Base-by-base conservation (phyloP, 257 asterid species). In the Nicotiana obtusifolia region DNA sequence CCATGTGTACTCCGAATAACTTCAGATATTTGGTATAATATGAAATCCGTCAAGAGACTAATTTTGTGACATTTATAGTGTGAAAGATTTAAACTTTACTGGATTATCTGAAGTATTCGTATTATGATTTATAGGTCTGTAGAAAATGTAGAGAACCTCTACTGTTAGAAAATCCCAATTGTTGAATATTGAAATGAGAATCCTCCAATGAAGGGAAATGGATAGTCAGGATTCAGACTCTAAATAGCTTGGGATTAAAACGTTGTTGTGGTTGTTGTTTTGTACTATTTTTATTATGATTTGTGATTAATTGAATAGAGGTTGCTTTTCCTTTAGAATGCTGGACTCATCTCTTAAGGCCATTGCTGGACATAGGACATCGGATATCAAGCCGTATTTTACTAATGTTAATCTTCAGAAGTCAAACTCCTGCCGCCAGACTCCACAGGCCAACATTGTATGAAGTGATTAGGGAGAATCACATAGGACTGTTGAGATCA, bases 11-110 rank as follows among this genome's bases (percentile, higher is more conserved):
- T 41, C 19, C 3, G 20, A 69, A 71, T 71, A 14, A 20, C 9
- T 71, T 44, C 15, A 73, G 61, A 73, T 73, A 59, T 47, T 73
- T 73, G 78, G 78, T 13, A 22, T 44, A 71, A 71, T 71, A 44
- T 69, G 56, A 20, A 69, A 69, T 4, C 26, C 20, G 33, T 69
- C 10, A 71, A 19, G 78, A 71, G 57, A 71, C 17, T 24, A 20
- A 56, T 71, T 68, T 68, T 37, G 77, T 35, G 49, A 37, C 77
- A 35, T 68, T 71, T 71, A 41, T 33, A 14, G 61, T 44, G 61
- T 14, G 79, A 73, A 73, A 14, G 22, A 22, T 44, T 71, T 20
- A 2, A 71, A 13, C 13, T 73, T 47, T 47, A 15, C 26, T 1
- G 22, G n/a, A 73, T 47, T 47, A 73, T 22, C 15, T 47, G 22